Evolutionary conservation across 2,329 filamentous ascomycete genomes (phyloP).

Genomic region (Daldinia sp.): DNA sequence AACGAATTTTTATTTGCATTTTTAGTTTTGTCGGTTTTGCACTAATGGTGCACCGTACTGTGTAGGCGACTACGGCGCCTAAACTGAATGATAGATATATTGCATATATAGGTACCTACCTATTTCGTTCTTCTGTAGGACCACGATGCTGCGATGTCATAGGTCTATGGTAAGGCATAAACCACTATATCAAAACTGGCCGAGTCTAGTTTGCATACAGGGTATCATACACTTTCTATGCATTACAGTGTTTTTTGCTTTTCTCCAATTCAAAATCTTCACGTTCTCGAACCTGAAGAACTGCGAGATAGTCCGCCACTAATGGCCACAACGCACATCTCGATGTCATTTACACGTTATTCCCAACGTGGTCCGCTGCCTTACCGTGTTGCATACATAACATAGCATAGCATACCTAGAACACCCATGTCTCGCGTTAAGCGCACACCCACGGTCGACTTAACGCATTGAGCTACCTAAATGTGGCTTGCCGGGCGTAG

Average conservation of each 20-base stretch:
- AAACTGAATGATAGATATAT: no score
- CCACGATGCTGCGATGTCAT: slow-evolving; percentile 14
- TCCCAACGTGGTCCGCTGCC: slow-evolving; percentile 25
- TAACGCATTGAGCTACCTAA: slow-evolving; percentile 13
- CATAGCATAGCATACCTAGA: no score
- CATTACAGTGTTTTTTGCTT: background rate
- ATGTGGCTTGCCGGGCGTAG: slow-evolving; percentile 30
- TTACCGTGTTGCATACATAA: slow-evolving; percentile 21
- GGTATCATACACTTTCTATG: slow-evolving; percentile 1
- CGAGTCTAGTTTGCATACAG: slow-evolving; percentile 10
- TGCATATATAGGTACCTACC: slow-evolving; percentile 18
- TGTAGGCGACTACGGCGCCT: slow-evolving; percentile 16
- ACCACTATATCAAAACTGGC: background rate
- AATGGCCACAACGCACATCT: slow-evolving; percentile 11
- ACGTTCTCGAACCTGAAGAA: slow-evolving; percentile 26
- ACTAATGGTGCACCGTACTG: slow-evolving; percentile 13
- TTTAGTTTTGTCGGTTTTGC: no score
- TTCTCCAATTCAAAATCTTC: slow-evolving; percentile 7
- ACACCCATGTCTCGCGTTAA: slow-evolving; percentile 19
- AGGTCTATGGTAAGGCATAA: background rate
- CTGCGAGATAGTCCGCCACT: slow-evolving; percentile 22
- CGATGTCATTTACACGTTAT: slow-evolving; percentile 36
- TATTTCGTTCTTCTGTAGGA: slow-evolving; percentile 21
- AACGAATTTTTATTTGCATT: no score
- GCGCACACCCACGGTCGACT: slow-evolving; percentile 16